These are phyloP conservation scores for Sarocladium oryzae DNA, from an alignment of 2,329 filamentous ascomycete species.

Conservation along the genomic window DNA sequence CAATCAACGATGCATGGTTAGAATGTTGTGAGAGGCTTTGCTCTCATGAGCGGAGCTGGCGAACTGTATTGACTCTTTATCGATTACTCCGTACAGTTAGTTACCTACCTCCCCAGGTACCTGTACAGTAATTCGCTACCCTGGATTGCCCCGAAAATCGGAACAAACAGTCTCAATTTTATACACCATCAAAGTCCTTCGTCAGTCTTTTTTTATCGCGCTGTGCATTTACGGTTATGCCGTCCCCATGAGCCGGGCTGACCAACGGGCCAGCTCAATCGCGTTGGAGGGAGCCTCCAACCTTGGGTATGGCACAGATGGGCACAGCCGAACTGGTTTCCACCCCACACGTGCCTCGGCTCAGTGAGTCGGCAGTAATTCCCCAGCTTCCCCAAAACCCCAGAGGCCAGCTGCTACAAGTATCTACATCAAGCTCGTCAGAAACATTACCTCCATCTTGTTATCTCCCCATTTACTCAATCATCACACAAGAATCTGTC, in stretches of 20 bases:
- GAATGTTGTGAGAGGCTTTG: background rate
- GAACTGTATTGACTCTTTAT: no score
- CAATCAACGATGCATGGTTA: background rate
- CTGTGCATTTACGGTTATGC: background rate
- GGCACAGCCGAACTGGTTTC: background rate
- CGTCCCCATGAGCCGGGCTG: background rate
- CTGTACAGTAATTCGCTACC: no score
- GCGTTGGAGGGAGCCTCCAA: background rate
- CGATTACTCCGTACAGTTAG: no score
- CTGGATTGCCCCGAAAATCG: no score
- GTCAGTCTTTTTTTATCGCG: no score
- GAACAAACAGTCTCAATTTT: no score
- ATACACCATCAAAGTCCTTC: no score
- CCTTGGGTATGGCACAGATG: background rate
- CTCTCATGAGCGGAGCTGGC: no score
- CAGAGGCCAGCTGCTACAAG: background rate
- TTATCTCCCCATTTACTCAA: background rate
- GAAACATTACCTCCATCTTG: background rate
- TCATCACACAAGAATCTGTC: conserved; percentile 8
- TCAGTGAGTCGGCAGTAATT: conserved; percentile 1
- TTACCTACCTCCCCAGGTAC: no score
- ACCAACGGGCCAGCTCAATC: background rate
- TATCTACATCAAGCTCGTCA: background rate
- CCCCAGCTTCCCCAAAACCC: conserved; percentile 5
- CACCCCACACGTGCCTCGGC: conserved; percentile 8